Conservation (phyloP, 345 rosid species). For the Populus nigra region DNA sequence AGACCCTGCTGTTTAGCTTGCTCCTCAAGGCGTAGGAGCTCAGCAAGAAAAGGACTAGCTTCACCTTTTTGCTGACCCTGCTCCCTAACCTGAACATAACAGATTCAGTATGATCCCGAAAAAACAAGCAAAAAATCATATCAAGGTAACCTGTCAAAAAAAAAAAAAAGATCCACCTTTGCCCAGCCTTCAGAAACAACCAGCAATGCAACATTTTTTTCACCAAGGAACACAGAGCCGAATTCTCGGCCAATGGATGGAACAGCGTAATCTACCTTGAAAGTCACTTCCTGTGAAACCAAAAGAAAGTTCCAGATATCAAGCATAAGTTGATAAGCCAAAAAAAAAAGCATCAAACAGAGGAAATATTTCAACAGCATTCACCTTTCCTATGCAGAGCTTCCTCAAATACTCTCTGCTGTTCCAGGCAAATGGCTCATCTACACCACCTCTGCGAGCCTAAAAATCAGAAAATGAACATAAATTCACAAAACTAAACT, state of each 20-base stretch:
- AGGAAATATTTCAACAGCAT: not conserved
- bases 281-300: constrained; percentile 73
- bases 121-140: not conserved
- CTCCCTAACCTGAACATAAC: constrained; percentile 66
- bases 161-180: constrained; percentile 47
- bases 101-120: constrained; percentile 9
- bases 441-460: constrained; percentile 88
- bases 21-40: constrained; percentile 60
- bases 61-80: constrained; percentile 83
- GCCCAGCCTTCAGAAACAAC: constrained; percentile 91
- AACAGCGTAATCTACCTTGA: constrained; percentile 80
- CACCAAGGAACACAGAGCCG: constrained; percentile 83
- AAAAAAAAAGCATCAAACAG: not conserved
- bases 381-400: constrained; percentile 96
- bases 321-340: not conserved
- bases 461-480: constrained; percentile 14
- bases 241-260: constrained; percentile 79
- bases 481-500: not conserved
- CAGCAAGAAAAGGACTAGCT: constrained; percentile 77
- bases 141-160: not conserved
- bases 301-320: not conserved
- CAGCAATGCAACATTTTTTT: constrained; percentile 66
- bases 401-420: constrained; percentile 89
- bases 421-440: constrained; percentile 97
- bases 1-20: constrained; percentile 76